These are phyloP conservation scores for Paramecium tetraurelia DNA, from an alignment of 73 alveolate genomes.

Conservation along the genomic window DNA sequence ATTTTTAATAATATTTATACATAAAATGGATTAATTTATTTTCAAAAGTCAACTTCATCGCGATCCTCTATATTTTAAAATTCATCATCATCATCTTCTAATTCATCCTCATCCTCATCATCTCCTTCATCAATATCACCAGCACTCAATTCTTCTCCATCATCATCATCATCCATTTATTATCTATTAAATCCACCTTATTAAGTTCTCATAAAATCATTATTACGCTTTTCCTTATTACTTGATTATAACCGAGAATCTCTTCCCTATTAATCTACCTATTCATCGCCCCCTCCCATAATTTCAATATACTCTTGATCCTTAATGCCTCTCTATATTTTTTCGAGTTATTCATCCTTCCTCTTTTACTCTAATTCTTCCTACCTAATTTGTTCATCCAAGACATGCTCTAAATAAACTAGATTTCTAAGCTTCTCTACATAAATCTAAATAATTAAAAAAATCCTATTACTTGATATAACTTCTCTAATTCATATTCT, in stretches of 20 bases:
- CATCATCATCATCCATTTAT: background rate
- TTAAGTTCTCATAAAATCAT: constrained; percentile 61
- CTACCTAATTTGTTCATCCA: constrained; percentile 76
- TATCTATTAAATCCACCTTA: constrained; percentile 57
- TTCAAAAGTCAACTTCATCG: background rate
- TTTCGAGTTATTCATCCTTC: background rate
- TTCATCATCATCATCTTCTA: constrained; percentile 67
- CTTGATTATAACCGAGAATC: constrained; percentile 2
- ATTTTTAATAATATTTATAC: constrained; percentile 16
- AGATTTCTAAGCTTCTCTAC: constrained; percentile 95
- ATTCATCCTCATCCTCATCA: constrained; percentile 27
- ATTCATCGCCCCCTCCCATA: constrained; percentile 19
- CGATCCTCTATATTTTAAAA: constrained; percentile 61
- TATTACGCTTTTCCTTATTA: background rate
- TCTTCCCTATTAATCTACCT: constrained; percentile 27
- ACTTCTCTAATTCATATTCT: constrained; percentile 78
- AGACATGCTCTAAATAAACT: constrained; percentile 93
- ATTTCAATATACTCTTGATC: background rate
- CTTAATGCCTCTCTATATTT: background rate
- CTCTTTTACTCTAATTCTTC: constrained; percentile 59
- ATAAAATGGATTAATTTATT: background rate
- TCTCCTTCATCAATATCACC: background rate
- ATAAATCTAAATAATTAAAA: constrained; percentile 22
- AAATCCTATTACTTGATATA: constrained; percentile 68
- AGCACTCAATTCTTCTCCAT: background rate